Conservation (phyloP, 768 basidiomycete species). For the Collybia sp. region DNA sequence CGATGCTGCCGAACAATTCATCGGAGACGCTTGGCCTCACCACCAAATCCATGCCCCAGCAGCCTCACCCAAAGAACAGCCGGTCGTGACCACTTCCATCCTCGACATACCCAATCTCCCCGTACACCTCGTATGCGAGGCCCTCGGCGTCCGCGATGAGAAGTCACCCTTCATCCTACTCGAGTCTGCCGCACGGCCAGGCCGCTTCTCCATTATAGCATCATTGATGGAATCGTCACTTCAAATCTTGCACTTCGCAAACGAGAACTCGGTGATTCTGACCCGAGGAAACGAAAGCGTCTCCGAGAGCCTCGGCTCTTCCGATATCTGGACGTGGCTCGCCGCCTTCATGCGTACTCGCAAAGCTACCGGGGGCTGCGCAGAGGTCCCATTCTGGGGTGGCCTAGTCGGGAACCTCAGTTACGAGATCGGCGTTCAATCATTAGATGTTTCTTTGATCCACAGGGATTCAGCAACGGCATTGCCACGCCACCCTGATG, state of each 20-base stretch:
- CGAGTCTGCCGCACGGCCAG: conserved; percentile 74
- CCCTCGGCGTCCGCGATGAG: conserved; percentile 56
- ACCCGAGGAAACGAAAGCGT: conserved; percentile 27
- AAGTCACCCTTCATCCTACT: conserved; percentile 62
- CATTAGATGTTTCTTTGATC: conserved; percentile 39
- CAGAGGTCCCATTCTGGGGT: conserved; percentile 76
- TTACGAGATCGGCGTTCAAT: conserved; percentile 71
- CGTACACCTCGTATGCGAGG: conserved; percentile 50
- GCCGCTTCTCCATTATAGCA: conserved; percentile 69
- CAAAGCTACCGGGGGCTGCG: conserved; percentile 40
- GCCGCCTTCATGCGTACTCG: conserved; percentile 58
- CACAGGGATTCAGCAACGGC: no score
- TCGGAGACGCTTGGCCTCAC: conserved; percentile 61
- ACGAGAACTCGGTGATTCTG: conserved; percentile 44
- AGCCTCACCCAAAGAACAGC: conserved; percentile 14
- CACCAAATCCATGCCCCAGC: conserved; percentile 19
- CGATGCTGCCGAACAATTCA: conserved; percentile 19
- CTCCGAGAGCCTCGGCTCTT: conserved; percentile 38
- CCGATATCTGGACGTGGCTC: conserved; percentile 73
- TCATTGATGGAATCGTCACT: conserved; percentile 48
- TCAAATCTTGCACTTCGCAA: conserved; percentile 53
- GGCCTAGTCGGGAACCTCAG: conserved; percentile 75
- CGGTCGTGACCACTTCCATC: conserved; percentile 25
- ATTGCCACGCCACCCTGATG: conserved; percentile 39
- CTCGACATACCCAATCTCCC: conserved; percentile 39